Evolutionary conservation across 345 rosid species (phyloP).

Genomic region (Brassica incana): DNA sequence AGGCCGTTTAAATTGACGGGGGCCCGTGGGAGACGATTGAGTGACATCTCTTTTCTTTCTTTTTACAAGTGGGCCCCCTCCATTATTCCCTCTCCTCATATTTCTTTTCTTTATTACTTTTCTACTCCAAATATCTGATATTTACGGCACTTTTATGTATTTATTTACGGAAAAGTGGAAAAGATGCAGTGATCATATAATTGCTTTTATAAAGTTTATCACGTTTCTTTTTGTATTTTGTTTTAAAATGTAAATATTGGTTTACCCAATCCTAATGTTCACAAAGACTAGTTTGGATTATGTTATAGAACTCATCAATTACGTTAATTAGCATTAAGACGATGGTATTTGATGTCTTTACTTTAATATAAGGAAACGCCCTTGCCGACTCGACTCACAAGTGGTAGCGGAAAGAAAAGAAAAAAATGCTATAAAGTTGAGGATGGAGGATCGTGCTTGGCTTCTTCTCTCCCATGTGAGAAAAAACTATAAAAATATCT

Average conservation of each 20-base stretch:
- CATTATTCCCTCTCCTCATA: not conserved
- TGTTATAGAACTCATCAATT: not conserved
- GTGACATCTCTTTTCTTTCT: not conserved
- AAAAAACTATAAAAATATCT: not conserved
- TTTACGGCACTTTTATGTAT: not conserved
- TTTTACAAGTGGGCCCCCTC: conserved; percentile 30
- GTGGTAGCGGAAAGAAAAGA: conserved; percentile 1
- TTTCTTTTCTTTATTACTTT: not conserved
- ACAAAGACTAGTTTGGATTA: not conserved
- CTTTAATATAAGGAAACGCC: not conserved
- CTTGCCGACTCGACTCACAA: not conserved
- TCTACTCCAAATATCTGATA: conserved; percentile 1
- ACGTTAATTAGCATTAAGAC: not conserved
- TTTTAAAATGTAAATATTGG: not conserved
- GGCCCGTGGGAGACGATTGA: conserved; percentile 3
- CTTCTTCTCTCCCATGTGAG: conserved; percentile 14
- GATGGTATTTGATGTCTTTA: not conserved
- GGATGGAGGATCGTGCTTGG: conserved; percentile 13
- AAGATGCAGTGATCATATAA: not conserved
- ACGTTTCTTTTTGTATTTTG: not conserved
- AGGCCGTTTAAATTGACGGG: conserved; percentile 25
- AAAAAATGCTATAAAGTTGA: conserved; percentile 11
- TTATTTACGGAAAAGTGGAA: not conserved
- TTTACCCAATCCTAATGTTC: not conserved
- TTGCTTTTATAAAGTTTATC: not conserved